A percentile compares a stretch with the other conserved stretches of the same genome.
phyloP scores from a whole-genome alignment of 2,329 filamentous ascomycete genomes.

The Penicillium sp. region DNA sequence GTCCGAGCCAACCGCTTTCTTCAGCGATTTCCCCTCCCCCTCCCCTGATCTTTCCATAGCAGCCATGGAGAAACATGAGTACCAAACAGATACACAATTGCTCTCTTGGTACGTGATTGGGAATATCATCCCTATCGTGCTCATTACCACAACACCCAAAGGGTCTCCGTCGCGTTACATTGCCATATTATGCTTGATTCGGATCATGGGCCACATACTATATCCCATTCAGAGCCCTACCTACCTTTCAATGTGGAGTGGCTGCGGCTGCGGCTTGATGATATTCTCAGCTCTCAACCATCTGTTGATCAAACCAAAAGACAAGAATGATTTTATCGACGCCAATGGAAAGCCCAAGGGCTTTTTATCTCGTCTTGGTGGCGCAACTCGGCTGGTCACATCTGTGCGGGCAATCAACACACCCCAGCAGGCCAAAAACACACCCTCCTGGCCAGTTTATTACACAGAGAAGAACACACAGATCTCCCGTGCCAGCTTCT shows the following conservation, averaged over 20 bases:
- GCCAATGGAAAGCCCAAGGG: background rate
- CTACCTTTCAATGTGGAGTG: background rate
- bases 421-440: conserved; percentile 23
- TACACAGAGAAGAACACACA: conserved; percentile 7
- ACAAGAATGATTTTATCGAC: conserved; percentile 6
- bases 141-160: conserved; percentile 12
- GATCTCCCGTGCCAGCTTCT: conserved; percentile 13
- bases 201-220: conserved; percentile 8
- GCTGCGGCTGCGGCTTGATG: conserved; percentile 1
- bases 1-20: too few relatives aligned
- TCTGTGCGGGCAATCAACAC: conserved; percentile 24
- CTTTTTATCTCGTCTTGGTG: conserved; percentile 4
- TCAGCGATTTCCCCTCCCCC: too few relatives aligned
- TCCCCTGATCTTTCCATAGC: too few relatives aligned
- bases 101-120: background rate
- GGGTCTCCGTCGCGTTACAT: conserved; percentile 13
- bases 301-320: conserved; percentile 17
- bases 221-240: background rate
- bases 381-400: conserved; percentile 6
- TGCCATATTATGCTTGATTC: conserved; percentile 10
- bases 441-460: conserved; percentile 18
- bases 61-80: background rate
- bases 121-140: conserved; percentile 2
- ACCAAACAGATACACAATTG: background rate
- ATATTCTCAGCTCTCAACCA: conserved; percentile 13